Conservation (phyloP, 805 yeast genomes). For the Tetrapisispora phaffii region DNA sequence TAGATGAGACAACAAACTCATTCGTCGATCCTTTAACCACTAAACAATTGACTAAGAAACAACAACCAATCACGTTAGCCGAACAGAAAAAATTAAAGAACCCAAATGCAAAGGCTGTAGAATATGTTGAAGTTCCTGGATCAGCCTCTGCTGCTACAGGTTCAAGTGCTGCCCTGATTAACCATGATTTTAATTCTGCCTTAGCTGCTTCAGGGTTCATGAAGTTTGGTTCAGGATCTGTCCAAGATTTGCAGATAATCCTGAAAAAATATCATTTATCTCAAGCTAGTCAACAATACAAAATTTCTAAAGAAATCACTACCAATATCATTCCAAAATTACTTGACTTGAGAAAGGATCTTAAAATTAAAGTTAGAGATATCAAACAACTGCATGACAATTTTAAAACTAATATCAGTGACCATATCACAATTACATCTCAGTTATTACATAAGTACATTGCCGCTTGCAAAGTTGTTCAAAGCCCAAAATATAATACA, state of each 20-base stretch:
- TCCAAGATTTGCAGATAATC: slow-evolving; percentile 67
- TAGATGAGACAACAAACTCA: slow-evolving; percentile 27
- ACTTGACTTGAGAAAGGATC: slow-evolving; percentile 54
- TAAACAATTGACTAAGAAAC: slow-evolving; percentile 30
- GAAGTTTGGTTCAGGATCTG: slow-evolving; percentile 65
- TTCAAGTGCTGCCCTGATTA: neutral
- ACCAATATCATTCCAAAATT: slow-evolving; percentile 47
- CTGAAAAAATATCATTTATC: slow-evolving; percentile 56
- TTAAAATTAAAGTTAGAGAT: slow-evolving; percentile 68
- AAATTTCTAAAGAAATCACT: slow-evolving; percentile 45
- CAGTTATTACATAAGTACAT: slow-evolving; percentile 40
- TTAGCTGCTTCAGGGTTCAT: slow-evolving; percentile 41
- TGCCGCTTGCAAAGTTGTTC: slow-evolving; percentile 35
- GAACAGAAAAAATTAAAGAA: slow-evolving; percentile 11
- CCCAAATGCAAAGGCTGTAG: neutral
- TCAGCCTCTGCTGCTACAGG: neutral
- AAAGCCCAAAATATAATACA: slow-evolving; percentile 7
- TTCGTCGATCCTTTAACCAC: slow-evolving; percentile 43
- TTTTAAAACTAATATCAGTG: slow-evolving; percentile 49
- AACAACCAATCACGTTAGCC: slow-evolving; percentile 21
- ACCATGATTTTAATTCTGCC: slow-evolving; percentile 4
- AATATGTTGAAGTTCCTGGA: neutral
- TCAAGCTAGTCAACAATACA: slow-evolving; percentile 44
- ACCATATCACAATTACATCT: slow-evolving; percentile 56
- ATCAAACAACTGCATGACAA: slow-evolving; percentile 59